Base-by-base conservation (phyloP, 768 basidiomycete genomes). In the Pleurotus djamor region DNA sequence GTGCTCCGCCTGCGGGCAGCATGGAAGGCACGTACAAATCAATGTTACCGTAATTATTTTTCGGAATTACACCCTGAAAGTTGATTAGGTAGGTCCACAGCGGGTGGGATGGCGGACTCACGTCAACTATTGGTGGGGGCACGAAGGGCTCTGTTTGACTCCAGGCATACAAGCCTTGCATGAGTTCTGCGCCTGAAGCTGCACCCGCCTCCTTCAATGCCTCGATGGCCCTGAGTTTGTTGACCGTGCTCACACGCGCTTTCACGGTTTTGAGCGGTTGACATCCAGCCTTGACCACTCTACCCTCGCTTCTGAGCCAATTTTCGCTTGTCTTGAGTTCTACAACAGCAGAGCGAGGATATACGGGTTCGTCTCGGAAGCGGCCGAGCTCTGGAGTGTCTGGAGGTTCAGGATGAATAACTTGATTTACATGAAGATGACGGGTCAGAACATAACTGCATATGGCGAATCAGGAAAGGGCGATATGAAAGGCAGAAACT, bases 21-120 rank as follows among this genome's bases (percentile, higher is more conserved):
- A 99, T 99, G 3, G 92, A 88, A 33, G 92, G 89, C 28, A 92
- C 92, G 71, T 96, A 99, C 28, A 99, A 74, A 74, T 99, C 96
- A 63, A 99, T 91, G 70, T 98, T 99, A 14, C 96, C 96, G 70
- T 96, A 99, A 63, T 88, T 85, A 67, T 99, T 99, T 76, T 92
- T 96, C 5, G 95, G 95, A 34, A 99, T 83, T 69, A 84, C 86
- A 35, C 96, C 96, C 96, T 98, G 67, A 32, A 66, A 35, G 56
- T 34, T 4, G 34, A 43, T 45, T 55, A 36, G 33, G 41, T 21
- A 28, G 58, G 47, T 37, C 28, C 48, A 48, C 51, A 38, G 38
- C 16, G 8, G 17, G 49, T 36, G 54, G 62, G 45, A 34, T 37
- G 52, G 35, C 52, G 34, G 17, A 80, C 88, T 71, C 64, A 96